Base-by-base conservation (phyloP, 257 asterid species). In the Lavandula angustifolia region DNA sequence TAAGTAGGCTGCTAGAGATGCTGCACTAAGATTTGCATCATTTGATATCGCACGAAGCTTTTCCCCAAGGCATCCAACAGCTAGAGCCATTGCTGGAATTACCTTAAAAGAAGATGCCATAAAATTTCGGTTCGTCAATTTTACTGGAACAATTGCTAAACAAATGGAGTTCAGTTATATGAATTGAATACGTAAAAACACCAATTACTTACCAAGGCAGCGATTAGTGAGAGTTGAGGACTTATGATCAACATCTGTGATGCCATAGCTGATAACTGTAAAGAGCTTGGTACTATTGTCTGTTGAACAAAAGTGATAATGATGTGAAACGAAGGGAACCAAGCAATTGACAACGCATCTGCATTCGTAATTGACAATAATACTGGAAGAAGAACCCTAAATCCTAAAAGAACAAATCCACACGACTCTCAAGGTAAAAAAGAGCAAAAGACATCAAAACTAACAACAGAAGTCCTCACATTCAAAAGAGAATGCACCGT, bases 201-300 rank as follows among this genome's bases (percentile, higher is more conserved):
- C 42, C 29, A 51, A 22, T 42, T 68, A 60, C 87, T 83, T 81
- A 92, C 98, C 87, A 87, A 27, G 17, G 95, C 87, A 16, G 95
- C 80, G 68, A 88, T 70, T 61, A 92, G 66, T 3, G 98, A 79
- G 4, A 92, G 86, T 59, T 63, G 72, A 58, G 92, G 95, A 64
- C 95, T 92, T 72, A 85, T 78, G 76, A 72, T 76, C 64, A 92
- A 37, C 98, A 92, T 92, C 77, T 82, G 95, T 66, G 84, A 61
- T 50, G 85, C 95, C 96, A 92, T 88, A 48, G 89, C 95, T 54
- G 84, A 74, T 73, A 92, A 78, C 67, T 88, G 98, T 73, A 92
- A 76, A 47, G 84, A 66, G 74, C 87, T 64, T 32, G 96, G 98
- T 29, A 89, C 95, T 62, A 79, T 67, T 3, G 95, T 80, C 98